Evolutionary conservation across 192 early-diverging fungal genomes (phyloP).

Genomic region (Anaeromyces robustus): DNA sequence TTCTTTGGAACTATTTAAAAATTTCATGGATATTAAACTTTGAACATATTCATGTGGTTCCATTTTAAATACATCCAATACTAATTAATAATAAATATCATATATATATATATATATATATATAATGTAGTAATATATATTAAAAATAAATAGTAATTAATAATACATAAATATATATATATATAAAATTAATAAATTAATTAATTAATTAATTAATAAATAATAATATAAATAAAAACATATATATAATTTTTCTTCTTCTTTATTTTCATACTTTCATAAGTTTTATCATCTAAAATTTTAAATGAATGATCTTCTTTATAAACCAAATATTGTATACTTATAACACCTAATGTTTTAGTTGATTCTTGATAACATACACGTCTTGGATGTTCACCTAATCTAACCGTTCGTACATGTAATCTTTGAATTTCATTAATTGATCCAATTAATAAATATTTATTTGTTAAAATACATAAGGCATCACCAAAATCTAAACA

Average conservation of each 20-base stretch:
- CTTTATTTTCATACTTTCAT: conserved; percentile 42
- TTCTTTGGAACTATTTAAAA: conserved; percentile 12
- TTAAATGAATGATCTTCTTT: conserved; percentile 32
- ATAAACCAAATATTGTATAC: conserved; percentile 10
- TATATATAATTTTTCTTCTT: neutral
- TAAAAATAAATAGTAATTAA: no score
- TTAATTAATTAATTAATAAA: no score
- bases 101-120: no score
- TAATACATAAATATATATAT: no score
- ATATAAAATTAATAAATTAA: no score
- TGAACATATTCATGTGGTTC: conserved; percentile 18
- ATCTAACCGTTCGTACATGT: conserved; percentile 51
- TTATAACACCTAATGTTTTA: conserved; percentile 45
- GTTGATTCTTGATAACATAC: conserved; percentile 41
- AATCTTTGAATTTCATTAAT: conserved; percentile 74
- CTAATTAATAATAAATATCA: conserved; percentile 7
- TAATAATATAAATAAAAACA: no score
- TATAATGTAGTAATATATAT: no score
- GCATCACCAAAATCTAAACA: conserved; percentile 26
- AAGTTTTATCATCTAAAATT: conserved; percentile 53
- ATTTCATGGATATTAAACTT: conserved; percentile 20
- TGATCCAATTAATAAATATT: conserved; percentile 45
- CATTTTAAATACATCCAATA: conserved; percentile 21
- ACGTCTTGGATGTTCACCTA: conserved; percentile 51
- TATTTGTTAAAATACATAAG: conserved; percentile 47